Evolutionary conservation across 345 rosid genomes (phyloP), one percentile per base, ranked within the genome.

Genomic region (Citrus sp.): DNA sequence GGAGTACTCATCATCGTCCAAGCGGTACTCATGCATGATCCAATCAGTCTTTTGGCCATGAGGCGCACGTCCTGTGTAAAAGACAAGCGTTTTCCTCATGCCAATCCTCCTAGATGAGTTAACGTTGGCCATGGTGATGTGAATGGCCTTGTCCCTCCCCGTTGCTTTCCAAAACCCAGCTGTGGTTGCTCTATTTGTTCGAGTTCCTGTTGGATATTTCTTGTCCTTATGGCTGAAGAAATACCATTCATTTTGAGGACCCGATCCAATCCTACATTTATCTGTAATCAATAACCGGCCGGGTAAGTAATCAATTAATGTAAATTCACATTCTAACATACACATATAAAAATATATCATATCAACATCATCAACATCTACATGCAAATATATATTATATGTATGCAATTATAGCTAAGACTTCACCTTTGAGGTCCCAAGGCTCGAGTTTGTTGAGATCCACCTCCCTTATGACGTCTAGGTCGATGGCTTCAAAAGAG

Each of bases 91-190:
- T 87, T 96, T 96, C 73, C 99, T 89, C 97, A 94, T 92, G 60
- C 98, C 99, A 61, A 96, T 94, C 88, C 91, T 91, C 81, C 84
- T 90, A 56, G 94, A 46, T 3, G 51, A 86, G 80, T 83, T 88
- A 46, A 46, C 5, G 18, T 13, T 46, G 51, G 51, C 51, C 51
- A 46, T 12, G 85, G 80, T 85, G 67, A 88, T 90, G 81, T 92
- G 95, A 82, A 96, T 91, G 74, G 94, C 88, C 86, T 96, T 96
- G 88, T 96, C 99, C 84, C 99, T 91, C 71, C 99, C 99, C 0
- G 99, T 96, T n/a, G 99, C 99, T 76, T 96, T 96, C 99, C 99
- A 96, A 66, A 96, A 96, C 2, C 99, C 99, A 10, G 98, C 99
- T 22, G 91, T 86, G 25, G 99, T 96, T 80, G 99, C 99, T 58